These are phyloP conservation scores for Phytopythium ostracodes DNA, from an alignment of 352 stramenopile species.

Conservation along the genomic window DNA sequence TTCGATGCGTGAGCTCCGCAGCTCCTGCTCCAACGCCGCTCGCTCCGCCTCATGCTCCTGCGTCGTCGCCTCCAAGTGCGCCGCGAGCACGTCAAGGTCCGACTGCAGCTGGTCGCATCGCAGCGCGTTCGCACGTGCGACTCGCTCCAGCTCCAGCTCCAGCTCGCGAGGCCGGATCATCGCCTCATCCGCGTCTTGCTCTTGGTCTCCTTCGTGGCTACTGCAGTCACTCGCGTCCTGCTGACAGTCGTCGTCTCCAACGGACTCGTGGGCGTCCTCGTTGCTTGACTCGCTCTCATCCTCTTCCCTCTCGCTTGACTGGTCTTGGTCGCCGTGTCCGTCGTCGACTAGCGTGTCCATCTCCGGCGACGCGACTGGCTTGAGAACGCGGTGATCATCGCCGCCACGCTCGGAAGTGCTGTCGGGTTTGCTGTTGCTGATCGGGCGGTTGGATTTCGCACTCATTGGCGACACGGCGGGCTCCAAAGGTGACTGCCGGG, in stretches of 20 bases:
- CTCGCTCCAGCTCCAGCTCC: constrained; percentile 11
- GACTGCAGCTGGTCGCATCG: constrained; percentile 42
- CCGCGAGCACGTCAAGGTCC: constrained; percentile 51
- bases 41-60: constrained; percentile 29
- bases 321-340: not conserved
- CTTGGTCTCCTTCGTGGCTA: constrained; percentile 9
- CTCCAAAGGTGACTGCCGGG: not conserved
- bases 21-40: constrained; percentile 21
- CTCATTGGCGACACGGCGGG: too few relatives aligned
- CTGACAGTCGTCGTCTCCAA: constrained; percentile 11
- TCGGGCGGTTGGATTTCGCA: not conserved
- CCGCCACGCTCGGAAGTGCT: too few relatives aligned
- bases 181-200: not conserved
- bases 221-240: constrained; percentile 4
- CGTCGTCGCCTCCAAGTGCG: constrained; percentile 37
- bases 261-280: not conserved
- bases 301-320: constrained; percentile 7
- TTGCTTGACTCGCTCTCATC: constrained; percentile 5
- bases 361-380: constrained; percentile 10
- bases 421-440: not conserved
- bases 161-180: not conserved
- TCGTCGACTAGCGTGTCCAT: constrained; percentile 4
- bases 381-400: too few relatives aligned
- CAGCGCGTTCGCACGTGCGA: constrained; percentile 9
- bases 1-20: constrained; percentile 36